Percentiles rank a stretch among this genome's conserved stretches.
phyloP scores from a whole-genome alignment of 805 yeast species.

The Blastobotrys mokoenaii region DNA sequence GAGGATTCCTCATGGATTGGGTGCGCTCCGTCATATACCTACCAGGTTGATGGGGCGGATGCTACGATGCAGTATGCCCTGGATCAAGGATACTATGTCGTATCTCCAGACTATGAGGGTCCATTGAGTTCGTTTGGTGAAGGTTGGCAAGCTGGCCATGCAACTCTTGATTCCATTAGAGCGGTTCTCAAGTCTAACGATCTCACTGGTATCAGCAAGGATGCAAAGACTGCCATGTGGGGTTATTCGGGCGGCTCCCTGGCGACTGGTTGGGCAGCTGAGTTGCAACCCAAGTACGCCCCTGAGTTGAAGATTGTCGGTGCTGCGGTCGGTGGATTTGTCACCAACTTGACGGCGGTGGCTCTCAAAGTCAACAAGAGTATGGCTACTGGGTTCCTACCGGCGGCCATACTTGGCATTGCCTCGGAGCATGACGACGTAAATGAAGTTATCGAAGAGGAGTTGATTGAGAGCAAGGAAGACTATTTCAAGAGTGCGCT shows the following conservation, averaged over 20 bases:
- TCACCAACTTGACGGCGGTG: conserved; percentile 17
- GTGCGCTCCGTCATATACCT: conserved; percentile 24
- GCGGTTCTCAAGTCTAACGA: conserved; percentile 17
- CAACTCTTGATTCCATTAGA: conserved; percentile 23
- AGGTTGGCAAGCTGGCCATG: conserved; percentile 20
- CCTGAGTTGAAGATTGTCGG: conserved; percentile 21
- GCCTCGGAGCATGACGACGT: conserved; percentile 17
- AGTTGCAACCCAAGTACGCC: conserved; percentile 21
- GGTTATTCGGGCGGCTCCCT: conserved; percentile 25
- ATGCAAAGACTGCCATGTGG: conserved; percentile 16
- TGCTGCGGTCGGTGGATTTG: conserved; percentile 24
- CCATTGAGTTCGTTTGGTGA: conserved; percentile 14
- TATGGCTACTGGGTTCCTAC: conserved; percentile 17
- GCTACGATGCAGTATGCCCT: conserved; percentile 9
- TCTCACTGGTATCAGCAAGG: conserved; percentile 10
- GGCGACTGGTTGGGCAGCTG: conserved; percentile 23
- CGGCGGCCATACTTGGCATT: conserved; percentile 20
- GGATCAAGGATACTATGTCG: conserved; percentile 10
- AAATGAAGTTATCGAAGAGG: conserved; percentile 3
- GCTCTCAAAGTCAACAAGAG: conserved; percentile 13
- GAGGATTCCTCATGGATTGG: conserved; percentile 22
- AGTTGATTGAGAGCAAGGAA: conserved; percentile 6
- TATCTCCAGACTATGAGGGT: conserved; percentile 18
- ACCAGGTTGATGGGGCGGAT: conserved; percentile 12
- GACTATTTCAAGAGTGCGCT: conserved; percentile 5